A percentile compares a stretch with the other conserved stretches of the same genome.
These are phyloP conservation scores for Linum lewisii DNA, from an alignment of 345 rosid species.

Conservation along the genomic window DNA sequence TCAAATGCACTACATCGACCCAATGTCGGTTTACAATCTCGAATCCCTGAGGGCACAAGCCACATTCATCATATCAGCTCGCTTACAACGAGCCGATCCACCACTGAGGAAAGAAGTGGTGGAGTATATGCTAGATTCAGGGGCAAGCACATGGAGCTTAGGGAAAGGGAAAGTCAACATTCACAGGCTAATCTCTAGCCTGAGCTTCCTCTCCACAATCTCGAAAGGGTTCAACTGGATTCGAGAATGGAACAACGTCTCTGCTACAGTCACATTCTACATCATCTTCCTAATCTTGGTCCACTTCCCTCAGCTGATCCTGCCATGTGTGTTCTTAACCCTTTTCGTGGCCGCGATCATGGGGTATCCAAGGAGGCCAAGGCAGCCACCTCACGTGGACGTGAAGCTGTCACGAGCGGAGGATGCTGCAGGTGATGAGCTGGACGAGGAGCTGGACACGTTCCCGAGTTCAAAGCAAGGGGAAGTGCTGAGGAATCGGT, in stretches of 20 bases:
- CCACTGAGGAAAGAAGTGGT: slow-evolving; percentile 46
- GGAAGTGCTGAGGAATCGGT: slow-evolving; percentile 26
- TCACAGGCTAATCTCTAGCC: slow-evolving; percentile 27
- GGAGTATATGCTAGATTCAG: slow-evolving; percentile 38
- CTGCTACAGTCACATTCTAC: slow-evolving; percentile 26
- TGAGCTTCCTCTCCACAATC: slow-evolving; percentile 14
- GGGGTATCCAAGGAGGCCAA: slow-evolving; percentile 31
- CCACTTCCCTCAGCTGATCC: slow-evolving; percentile 19
- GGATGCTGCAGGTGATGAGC: slow-evolving; percentile 20
- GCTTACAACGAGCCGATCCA: slow-evolving; percentile 36
- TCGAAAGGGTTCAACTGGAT: slow-evolving; percentile 33
- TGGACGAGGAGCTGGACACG: slow-evolving; percentile 47
- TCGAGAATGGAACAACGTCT: slow-evolving; percentile 32
- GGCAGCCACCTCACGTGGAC: slow-evolving; percentile 39
- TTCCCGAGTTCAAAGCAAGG: slow-evolving; percentile 28
- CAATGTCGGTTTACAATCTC: slow-evolving; percentile 33
- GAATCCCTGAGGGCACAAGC: slow-evolving; percentile 42
- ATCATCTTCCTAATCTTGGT: slow-evolving; percentile 26
- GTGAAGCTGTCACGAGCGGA: slow-evolving; percentile 29
- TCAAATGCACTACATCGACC: slow-evolving; percentile 28
- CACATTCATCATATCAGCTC: slow-evolving; percentile 13
- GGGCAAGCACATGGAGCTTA: slow-evolving; percentile 34
- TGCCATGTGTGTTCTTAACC: slow-evolving; percentile 30
- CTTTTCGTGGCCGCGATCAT: slow-evolving; percentile 30
- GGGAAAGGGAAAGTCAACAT: slow-evolving; percentile 35